Conservation (phyloP, 495 filamentous ascomycete species). For the Copromyces sp. region DNA sequence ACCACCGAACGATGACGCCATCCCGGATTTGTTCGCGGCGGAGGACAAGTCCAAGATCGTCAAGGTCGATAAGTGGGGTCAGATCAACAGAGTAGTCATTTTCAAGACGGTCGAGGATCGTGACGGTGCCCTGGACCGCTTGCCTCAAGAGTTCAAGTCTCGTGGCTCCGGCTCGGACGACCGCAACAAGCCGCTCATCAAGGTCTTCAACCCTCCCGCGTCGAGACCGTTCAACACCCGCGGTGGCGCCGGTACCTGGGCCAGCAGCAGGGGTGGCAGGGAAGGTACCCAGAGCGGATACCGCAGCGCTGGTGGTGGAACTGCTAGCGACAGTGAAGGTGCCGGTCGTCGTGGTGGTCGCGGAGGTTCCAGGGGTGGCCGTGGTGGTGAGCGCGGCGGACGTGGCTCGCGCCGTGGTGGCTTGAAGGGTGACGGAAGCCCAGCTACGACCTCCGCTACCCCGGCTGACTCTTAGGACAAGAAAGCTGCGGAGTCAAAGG, state of each 20-base stretch:
- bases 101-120: slow-evolving; percentile 71
- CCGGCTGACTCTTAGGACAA: slow-evolving; percentile 37
- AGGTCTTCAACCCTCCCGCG: slow-evolving; percentile 62
- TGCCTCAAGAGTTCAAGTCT: slow-evolving; percentile 65
- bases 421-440: slow-evolving; percentile 44
- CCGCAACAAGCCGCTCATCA: slow-evolving; percentile 65
- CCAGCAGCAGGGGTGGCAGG: slow-evolving; percentile 49
- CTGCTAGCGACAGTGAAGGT: slow-evolving; percentile 72
- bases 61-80: slow-evolving; percentile 67
- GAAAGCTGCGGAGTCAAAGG: not conserved
- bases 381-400: slow-evolving; percentile 42
- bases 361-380: slow-evolving; percentile 49
- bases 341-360: slow-evolving; percentile 53
- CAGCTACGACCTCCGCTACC: slow-evolving; percentile 41
- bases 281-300: slow-evolving; percentile 52
- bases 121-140: slow-evolving; percentile 58
- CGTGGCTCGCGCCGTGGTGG: slow-evolving; percentile 51
- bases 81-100: slow-evolving; percentile 66
- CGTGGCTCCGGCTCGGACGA: slow-evolving; percentile 43
- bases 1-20: slow-evolving; percentile 64
- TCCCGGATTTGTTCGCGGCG: slow-evolving; percentile 66
- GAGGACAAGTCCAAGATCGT: slow-evolving; percentile 70
- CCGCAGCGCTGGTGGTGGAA: slow-evolving; percentile 51
- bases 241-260: slow-evolving; percentile 65
- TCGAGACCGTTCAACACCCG: slow-evolving; percentile 38